Percentiles rank a stretch among this genome's conserved stretches.
Conservation (phyloP, 148 eudicot genomes). For the Gaultheria prostrata region DNA sequence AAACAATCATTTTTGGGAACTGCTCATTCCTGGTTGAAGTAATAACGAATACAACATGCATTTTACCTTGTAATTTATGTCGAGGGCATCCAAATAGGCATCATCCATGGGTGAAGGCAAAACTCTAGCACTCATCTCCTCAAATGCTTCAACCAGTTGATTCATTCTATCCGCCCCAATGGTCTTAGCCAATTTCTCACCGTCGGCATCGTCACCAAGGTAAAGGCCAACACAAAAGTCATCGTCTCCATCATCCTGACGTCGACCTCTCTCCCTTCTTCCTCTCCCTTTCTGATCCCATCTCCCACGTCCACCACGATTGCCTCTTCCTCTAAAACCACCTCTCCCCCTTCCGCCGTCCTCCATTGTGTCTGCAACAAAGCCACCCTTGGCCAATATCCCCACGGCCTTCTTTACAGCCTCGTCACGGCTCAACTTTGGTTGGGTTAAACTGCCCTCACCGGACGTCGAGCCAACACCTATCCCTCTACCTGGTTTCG, state of each 20-base stretch:
- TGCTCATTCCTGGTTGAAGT: neutral
- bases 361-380: conserved; percentile 12
- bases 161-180: conserved; percentile 60
- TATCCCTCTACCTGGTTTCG: conserved; percentile 10
- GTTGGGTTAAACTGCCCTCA: neutral
- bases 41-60: neutral
- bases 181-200: conserved; percentile 50
- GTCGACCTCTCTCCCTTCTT: neutral
- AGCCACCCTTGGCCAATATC: conserved; percentile 16
- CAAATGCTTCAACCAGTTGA: conserved; percentile 56
- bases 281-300: conserved; percentile 12
- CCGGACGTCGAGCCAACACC: neutral
- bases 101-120: conserved; percentile 64
- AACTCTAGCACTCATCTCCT: conserved; percentile 45
- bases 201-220: conserved; percentile 49
- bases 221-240: conserved; percentile 22
- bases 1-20: neutral
- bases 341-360: conserved; percentile 28
- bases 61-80: conserved; percentile 64
- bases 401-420: conserved; percentile 33
- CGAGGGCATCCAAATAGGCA: conserved; percentile 61
- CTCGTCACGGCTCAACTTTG: conserved; percentile 35
- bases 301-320: conserved; percentile 31
- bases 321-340: conserved; percentile 37
- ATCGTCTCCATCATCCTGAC: conserved; percentile 23